Evolutionary conservation across 768 basidiomycete species (phyloP).

Genomic region (Mrakia hoshinonis): DNA sequence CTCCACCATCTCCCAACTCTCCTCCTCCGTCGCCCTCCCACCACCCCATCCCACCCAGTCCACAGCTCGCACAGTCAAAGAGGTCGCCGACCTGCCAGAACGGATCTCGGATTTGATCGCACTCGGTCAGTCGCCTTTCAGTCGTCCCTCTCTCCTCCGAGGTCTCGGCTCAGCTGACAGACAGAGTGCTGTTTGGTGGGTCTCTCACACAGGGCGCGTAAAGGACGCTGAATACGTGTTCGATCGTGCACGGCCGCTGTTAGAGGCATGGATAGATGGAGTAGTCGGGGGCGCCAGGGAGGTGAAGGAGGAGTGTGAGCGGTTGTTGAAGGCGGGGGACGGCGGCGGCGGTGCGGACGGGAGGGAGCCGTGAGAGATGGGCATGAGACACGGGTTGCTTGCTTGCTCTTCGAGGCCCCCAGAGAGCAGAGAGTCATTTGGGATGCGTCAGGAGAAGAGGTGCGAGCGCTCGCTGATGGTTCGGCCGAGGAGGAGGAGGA

Average conservation of each 20-base stretch:
- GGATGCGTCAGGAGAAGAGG: too few species aligned
- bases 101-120: not conserved
- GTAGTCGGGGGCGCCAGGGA: not conserved
- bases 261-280: not conserved
- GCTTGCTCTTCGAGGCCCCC: too few species aligned
- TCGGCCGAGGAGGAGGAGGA: too few species aligned
- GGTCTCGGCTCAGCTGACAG: not conserved
- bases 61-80: not conserved
- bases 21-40: slow-evolving; percentile 17
- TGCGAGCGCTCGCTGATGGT: too few species aligned
- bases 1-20: slow-evolving; percentile 28
- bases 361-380: too few species aligned
- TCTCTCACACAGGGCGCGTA: not conserved
- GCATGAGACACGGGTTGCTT: too few species aligned
- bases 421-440: too few species aligned
- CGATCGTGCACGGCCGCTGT: not conserved
- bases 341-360: too few species aligned
- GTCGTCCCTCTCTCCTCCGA: not conserved
- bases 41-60: not conserved
- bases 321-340: not conserved
- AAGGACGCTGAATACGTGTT: not conserved
- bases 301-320: not conserved
- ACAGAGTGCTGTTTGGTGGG: not conserved
- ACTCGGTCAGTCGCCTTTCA: not conserved
- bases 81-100: slow-evolving; percentile 14